Conservation (phyloP, 352 stramenopile species). For the Aphanomyces astaci region DNA sequence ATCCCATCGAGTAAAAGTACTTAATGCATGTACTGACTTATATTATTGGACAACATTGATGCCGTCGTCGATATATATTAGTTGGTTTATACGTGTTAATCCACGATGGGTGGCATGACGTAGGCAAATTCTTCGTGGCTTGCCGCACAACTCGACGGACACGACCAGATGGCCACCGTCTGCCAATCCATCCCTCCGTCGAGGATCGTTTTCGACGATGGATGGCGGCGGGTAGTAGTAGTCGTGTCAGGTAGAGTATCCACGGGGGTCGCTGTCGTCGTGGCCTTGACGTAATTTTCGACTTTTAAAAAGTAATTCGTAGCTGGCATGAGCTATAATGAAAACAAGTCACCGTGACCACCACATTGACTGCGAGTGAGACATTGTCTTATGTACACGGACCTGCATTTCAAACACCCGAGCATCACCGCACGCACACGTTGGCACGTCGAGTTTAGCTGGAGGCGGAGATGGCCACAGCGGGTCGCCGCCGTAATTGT, state of each 20-base stretch:
- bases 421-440: conserved; percentile 49
- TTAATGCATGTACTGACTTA: too few relatives aligned
- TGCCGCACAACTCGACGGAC: conserved; percentile 47
- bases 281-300: conserved; percentile 41
- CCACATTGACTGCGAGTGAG: too few relatives aligned
- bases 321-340: conserved; percentile 51
- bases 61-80: too few relatives aligned
- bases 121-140: conserved; percentile 65
- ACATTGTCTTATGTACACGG: too few relatives aligned
- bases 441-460: conserved; percentile 39
- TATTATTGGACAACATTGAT: too few relatives aligned
- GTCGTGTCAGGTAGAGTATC: conserved; percentile 13
- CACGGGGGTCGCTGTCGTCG: too few relatives aligned
- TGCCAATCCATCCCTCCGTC: conserved; percentile 72
- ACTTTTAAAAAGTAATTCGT: conserved; percentile 84
- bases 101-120: conserved; percentile 36
- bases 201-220: neutral
- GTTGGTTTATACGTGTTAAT: neutral
- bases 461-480: conserved; percentile 57
- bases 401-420: conserved; percentile 71
- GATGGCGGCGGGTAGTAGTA: neutral
- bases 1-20: too few relatives aligned
- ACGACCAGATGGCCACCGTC: conserved; percentile 70
- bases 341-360: too few relatives aligned
- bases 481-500: conserved; percentile 72